Base-by-base conservation (phyloP, 495 filamentous ascomycete species). In the Elasticomyces elasticus region DNA sequence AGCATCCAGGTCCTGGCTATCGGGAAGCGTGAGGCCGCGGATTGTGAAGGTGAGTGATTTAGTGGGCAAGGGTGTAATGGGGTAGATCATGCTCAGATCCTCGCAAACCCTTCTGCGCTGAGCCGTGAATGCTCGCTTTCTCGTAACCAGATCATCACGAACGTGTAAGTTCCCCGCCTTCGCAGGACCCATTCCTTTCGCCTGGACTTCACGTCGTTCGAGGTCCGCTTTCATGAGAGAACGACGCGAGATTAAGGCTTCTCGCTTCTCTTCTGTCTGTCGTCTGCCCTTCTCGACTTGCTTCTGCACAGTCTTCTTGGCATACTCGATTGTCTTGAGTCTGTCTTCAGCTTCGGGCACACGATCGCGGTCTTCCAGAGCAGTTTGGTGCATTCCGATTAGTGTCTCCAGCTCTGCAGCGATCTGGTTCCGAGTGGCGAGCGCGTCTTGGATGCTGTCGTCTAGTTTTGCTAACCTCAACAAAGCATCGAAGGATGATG, bases 381-480 rank as follows among this genome's bases (percentile, higher is more conserved):
- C 66, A 20, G 55, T 61, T 52, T 74, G 69, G 46, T 78, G 78
- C 10, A 74, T 67, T 19, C 81, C 69, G 15, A 97, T 71, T 19
- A 95, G 75, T 0, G 72, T 68, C 62, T 81, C 86, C 56, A 97
- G 95, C 56, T 95, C 87, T 9, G 76, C 66, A 10, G 87, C 78
- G 9, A 98, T 69, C 47, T 76, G 77, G 54, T 86, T 82, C 4
- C 86, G 77, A 0, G 88, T 96, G 0, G 79, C 76, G 0, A 95
- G 66, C 5, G 90, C 89, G 62, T 98, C 92, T 67, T 95, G 86
- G 30, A 97, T 85, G 54, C 89, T 95, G 62, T 89, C 85, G 55
- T 95, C 89, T 33, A 98, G 72, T 49, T 87, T 96, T 13, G 86
- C 83, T 26, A 98, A 74, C 27, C 83, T 80, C 85, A 95, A 94